Conservation (phyloP, 2,329 filamentous ascomycete species). For the Aspergillus calidoustus region DNA sequence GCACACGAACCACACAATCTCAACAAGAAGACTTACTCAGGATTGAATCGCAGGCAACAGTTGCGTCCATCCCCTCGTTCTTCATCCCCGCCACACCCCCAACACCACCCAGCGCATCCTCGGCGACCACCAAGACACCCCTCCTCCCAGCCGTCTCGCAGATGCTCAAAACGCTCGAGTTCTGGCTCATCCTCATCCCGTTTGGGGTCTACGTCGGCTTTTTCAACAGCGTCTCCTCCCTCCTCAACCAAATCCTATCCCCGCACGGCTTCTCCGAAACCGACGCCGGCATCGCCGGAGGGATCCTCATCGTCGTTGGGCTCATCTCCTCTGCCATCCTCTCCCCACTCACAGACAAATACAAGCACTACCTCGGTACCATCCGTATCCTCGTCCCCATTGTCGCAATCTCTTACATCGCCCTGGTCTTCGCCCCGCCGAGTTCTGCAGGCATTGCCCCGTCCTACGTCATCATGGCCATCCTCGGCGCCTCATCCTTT, state of each 20-base stretch:
- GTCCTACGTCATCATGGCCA: conserved; percentile 73
- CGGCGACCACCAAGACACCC: conserved; percentile 59
- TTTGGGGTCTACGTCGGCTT: conserved; percentile 85
- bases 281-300: conserved; percentile 87
- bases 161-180: conserved; percentile 66
- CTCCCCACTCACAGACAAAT: conserved; percentile 82
- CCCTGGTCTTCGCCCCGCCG: conserved; percentile 78
- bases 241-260: conserved; percentile 86
- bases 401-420: conserved; percentile 73
- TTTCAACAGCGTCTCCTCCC: conserved; percentile 89
- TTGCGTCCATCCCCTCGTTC: conserved; percentile 74
- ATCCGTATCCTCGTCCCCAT: conserved; percentile 77
- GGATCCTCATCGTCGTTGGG: conserved; percentile 85
- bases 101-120: conserved; percentile 74
- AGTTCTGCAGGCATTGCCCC: conserved; percentile 55
- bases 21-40: background rate
- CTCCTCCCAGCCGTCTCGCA: conserved; percentile 58
- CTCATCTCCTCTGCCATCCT: conserved; percentile 76
- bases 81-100: conserved; percentile 79
- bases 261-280: conserved; percentile 85
- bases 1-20: conserved; percentile 34
- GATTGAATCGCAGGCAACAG: conserved; percentile 54
- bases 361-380: conserved; percentile 74
- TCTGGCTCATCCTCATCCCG: conserved; percentile 81
- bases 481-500: conserved; percentile 82